Conservation (phyloP, 306 rosid genomes). For the Acacia confusa region DNA sequence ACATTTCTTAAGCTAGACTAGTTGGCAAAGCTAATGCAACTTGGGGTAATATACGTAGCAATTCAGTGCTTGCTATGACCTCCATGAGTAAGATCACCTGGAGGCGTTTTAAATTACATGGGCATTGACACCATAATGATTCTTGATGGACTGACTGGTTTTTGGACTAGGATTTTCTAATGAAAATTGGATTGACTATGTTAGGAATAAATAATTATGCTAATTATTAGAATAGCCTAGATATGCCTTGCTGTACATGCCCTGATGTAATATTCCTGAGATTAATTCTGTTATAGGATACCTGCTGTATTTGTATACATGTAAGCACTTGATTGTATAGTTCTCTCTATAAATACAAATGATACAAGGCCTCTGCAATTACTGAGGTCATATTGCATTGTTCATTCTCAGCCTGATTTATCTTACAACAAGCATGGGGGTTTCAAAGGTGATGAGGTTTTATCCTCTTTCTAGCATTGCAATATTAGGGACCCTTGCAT, state of each 20-base stretch:
- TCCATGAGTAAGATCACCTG: not conserved
- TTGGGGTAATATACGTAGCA: conserved; percentile 10
- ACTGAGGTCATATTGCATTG: too few species aligned
- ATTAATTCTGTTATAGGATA: too few species aligned
- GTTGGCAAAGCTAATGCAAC: not conserved
- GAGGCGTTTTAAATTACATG: not conserved
- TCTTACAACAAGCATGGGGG: not conserved
- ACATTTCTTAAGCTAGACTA: not conserved
- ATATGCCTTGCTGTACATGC: too few species aligned
- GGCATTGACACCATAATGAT: not conserved
- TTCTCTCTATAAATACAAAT: too few species aligned
- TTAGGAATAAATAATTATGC: too few species aligned
- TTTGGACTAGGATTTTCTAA: not conserved
- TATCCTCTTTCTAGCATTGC: not conserved
- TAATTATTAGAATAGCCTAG: too few species aligned
- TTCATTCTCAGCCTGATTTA: too few species aligned
- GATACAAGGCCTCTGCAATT: too few species aligned
- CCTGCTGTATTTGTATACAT: too few species aligned
- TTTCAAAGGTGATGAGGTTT: not conserved
- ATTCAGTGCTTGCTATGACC: conserved; percentile 6
- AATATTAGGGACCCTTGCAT: not conserved
- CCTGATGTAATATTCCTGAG: too few species aligned
- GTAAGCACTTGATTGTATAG: too few species aligned
- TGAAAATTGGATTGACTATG: not conserved
- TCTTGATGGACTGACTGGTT: not conserved